These are phyloP conservation scores for Aureoboletus auriporus DNA, from an alignment of 768 basidiomycete species.

Conservation along the genomic window DNA sequence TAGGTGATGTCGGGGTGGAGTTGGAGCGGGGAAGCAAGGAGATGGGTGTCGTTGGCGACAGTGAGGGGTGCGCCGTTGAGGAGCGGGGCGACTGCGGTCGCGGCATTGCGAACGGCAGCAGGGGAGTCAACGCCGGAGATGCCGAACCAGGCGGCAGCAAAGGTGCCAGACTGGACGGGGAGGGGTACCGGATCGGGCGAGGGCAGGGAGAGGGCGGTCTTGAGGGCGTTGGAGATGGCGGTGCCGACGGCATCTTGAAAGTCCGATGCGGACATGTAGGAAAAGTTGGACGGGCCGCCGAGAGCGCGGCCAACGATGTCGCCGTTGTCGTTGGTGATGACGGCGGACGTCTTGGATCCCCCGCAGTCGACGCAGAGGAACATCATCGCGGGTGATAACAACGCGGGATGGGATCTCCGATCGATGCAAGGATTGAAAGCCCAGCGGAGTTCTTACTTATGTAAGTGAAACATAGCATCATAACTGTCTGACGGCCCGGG, in stretches of 20 bases:
- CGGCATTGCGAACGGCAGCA: slow-evolving; percentile 53
- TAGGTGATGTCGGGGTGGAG: slow-evolving; percentile 53
- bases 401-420: too few relatives aligned
- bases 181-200: slow-evolving; percentile 35
- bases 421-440: too few relatives aligned
- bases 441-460: not conserved
- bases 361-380: slow-evolving; percentile 85
- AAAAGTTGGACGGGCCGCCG: slow-evolving; percentile 82
- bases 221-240: slow-evolving; percentile 55
- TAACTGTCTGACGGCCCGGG: too few relatives aligned
- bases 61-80: slow-evolving; percentile 52
- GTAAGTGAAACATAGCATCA: too few relatives aligned
- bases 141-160: slow-evolving; percentile 79
- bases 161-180: slow-evolving; percentile 37
- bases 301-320: slow-evolving; percentile 61
- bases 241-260: slow-evolving; percentile 52
- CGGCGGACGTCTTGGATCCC: slow-evolving; percentile 83
- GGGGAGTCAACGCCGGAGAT: slow-evolving; percentile 80
- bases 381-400: slow-evolving; percentile 35
- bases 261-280: slow-evolving; percentile 63
- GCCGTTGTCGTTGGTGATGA: slow-evolving; percentile 56
- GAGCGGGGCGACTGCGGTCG: slow-evolving; percentile 49
- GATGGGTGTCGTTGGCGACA: slow-evolving; percentile 79
- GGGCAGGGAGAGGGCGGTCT: slow-evolving; percentile 37
- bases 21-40: slow-evolving; percentile 76